phyloP scores from a whole-genome alignment of 345 rosid species.

The Eucalyptus sideroxylon region DNA sequence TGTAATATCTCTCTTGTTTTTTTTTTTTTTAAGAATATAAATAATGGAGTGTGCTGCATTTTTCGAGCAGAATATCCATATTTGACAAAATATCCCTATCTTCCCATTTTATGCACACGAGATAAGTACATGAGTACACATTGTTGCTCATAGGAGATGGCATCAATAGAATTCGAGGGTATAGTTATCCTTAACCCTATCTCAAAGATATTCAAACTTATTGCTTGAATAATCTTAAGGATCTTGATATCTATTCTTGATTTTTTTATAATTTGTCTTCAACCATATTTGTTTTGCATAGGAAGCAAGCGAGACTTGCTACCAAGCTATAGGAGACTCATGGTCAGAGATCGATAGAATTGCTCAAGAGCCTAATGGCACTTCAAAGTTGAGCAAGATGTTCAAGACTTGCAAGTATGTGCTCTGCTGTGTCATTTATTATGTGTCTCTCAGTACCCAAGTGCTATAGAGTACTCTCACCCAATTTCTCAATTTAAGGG shows the following conservation, averaged over 20 bases:
- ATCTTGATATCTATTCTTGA: too few relatives aligned
- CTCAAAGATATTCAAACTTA: too few relatives aligned
- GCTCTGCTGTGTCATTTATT: neutral
- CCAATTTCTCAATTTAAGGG: neutral
- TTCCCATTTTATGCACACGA: neutral
- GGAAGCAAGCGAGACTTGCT: neutral
- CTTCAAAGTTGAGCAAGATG: neutral
- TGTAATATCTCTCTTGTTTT: neutral
- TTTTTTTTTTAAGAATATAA: too few relatives aligned
- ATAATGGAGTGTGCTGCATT: neutral
- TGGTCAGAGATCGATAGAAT: neutral
- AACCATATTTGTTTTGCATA: neutral
- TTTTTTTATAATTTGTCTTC: neutral
- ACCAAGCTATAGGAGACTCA: neutral
- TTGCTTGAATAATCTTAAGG: neutral
- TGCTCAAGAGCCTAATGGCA: neutral
- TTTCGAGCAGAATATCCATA: neutral
- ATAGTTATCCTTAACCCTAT: neutral
- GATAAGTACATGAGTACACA: neutral
- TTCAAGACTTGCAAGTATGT: neutral
- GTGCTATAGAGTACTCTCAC: neutral
- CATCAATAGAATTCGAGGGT: neutral
- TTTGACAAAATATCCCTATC: neutral
- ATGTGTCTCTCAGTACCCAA: neutral
- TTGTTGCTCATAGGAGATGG: neutral